Evolutionary conservation across 1,284 basidiomycete genomes (phyloP), one percentile per base, ranked within the genome.

Genomic region (Bjerkandera adusta): DNA sequence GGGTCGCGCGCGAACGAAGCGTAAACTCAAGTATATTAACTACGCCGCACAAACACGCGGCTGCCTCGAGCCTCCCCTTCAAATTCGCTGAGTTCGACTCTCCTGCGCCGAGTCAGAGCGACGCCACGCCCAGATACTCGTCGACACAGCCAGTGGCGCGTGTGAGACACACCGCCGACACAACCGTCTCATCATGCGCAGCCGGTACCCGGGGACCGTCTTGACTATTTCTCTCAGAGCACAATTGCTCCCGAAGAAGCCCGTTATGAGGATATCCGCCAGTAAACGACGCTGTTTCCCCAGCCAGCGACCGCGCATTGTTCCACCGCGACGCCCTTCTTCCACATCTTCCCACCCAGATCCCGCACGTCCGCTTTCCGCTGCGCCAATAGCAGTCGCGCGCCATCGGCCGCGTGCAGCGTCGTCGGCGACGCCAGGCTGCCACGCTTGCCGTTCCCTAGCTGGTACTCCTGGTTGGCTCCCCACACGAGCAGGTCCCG

Each of bases 381-480:
- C 55, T 62, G 70, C 48, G 66, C 68, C 52, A 86, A 65, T 73
- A 83, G 78, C 52, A 86, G 69, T 49, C 81, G 71, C 39, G 72
- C 75, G 4, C 73, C 81, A 47, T 75, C 76, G 2, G 70, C 64
- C n/a, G 67, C 66, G 47, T 73, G 68, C 49, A 85, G 64, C 18
- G 69, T 68, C 13, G 77, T 75, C 0, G 95, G 93, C 12, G 81
- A 70, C 0, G 89, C 77, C 6, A 85, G 60, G 60, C 87, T 92
- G 4, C 83, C 76, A 46, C 85, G 79, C 64, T 86, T 92, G 33
- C 91, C 91, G 51, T 85, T 94, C 4, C 94, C 95, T 5, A 95
- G 76, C 65, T 95, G 89, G 57, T 81, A 88, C 36, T 86, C 79
- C 36, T 79, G 74, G 55, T 88, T 89, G 48, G 75, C 75, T 8